Conservation (phyloP, 2,329 filamentous ascomycete genomes). For the Exophiala sp. region DNA sequence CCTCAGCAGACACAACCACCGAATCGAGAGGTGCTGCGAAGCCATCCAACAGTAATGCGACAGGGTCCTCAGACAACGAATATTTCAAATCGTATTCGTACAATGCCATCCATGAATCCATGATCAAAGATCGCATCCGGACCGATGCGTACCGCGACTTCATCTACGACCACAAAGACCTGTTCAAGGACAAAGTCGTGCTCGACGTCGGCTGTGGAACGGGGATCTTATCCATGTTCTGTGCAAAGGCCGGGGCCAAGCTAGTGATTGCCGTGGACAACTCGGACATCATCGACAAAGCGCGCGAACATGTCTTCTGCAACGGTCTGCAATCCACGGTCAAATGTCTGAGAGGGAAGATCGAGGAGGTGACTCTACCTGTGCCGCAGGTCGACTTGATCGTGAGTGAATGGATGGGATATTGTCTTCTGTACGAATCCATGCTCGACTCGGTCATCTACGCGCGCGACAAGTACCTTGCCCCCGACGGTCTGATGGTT, state of each 20-base stretch:
- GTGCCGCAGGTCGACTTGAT: slow-evolving; percentile 85
- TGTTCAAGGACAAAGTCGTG: slow-evolving; percentile 80
- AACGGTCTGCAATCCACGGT: slow-evolving; percentile 71
- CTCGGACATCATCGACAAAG: slow-evolving; percentile 81
- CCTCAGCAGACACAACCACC: slow-evolving; percentile 31
- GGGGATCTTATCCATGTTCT: slow-evolving; percentile 90
- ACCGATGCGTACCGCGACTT: slow-evolving; percentile 93
- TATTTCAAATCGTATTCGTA: slow-evolving; percentile 62
- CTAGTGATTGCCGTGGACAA: slow-evolving; percentile 89
- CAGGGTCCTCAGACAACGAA: slow-evolving; percentile 42
- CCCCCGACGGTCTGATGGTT: slow-evolving; percentile 72
- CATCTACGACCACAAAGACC: slow-evolving; percentile 81
- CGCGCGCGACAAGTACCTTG: slow-evolving; percentile 80
- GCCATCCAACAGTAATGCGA: slow-evolving; percentile 40
- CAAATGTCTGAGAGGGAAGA: slow-evolving; percentile 73
- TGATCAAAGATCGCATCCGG: slow-evolving; percentile 84
- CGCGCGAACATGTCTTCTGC: slow-evolving; percentile 73
- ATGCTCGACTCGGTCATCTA: slow-evolving; percentile 92
- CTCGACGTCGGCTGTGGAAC: slow-evolving; percentile 84
- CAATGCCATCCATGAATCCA: slow-evolving; percentile 88
- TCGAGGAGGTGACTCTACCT: slow-evolving; percentile 77
- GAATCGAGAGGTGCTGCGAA: slow-evolving; percentile 21
- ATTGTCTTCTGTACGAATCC: slow-evolving; percentile 85
- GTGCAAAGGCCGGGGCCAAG: slow-evolving; percentile 78
- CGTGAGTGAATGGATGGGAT: slow-evolving; percentile 97